Base-by-base conservation (phyloP, 345 rosid genomes). In the Xanthoceras sorbifolium region DNA sequence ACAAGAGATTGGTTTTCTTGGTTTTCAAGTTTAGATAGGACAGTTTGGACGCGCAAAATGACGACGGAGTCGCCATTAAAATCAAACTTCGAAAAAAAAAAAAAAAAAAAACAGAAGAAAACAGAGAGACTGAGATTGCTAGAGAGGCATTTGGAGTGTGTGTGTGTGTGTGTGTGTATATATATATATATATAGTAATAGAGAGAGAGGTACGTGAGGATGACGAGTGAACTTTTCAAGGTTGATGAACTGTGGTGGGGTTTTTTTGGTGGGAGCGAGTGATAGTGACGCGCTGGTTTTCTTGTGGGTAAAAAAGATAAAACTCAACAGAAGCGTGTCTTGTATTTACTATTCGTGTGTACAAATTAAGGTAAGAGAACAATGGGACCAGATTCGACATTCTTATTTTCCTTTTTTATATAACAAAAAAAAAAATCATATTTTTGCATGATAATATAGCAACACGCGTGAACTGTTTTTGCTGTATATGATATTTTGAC, bases 1-100 rank as follows among this genome's bases (percentile, higher is more conserved):
- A 91, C 55, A 78, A 88, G 9, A 92, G 85, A 69, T 80, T 91
- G 69, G 85, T 26, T 62, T 72, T 84, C 78, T 80, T 94, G 34
- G 91, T 44, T 69, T 75, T 84, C 61, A 85, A 79, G 1, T 38
- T 54, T 2, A 66, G 40, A 42, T 46, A 25, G 17, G 77, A 65
- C 0, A 67, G 12, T 25, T 17, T 67, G 6, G 73, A 59, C 1
- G 38, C 12, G 22, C n/a, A 50, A 38, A 74, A 20, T 59, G 11
- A 57, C 28, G 28, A 57, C 62, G 62, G 1, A n/a, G 62, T 9
- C 38, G 83, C 78, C 81, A 77, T 81, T 44, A 52, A 55, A 70
- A 23, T 18, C 15, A n/a, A 2, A 23, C 3, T 17, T 25, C 15
- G 14, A n/a, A 28, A 59, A 66, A n/a, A n/a, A n/a, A n/a, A n/a